Conservation (phyloP, 1,284 basidiomycete genomes). For the Phellinidium pouzarii region DNA sequence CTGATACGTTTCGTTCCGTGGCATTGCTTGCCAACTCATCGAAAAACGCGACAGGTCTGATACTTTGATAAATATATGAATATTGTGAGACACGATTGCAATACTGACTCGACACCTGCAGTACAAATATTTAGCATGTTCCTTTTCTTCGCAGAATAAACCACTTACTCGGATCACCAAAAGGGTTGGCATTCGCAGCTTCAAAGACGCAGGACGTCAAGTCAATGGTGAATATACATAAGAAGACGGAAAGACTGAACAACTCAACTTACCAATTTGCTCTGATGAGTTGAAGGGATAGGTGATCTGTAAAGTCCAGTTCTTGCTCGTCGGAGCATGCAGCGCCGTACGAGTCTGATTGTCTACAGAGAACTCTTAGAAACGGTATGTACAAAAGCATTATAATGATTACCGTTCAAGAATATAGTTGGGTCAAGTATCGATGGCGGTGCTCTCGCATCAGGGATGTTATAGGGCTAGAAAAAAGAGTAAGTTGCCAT, state of each 20-base stretch:
- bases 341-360: conserved; percentile 47
- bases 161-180: conserved; percentile 40
- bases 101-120: conserved; percentile 42
- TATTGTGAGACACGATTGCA: neutral
- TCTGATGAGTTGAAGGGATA: conserved; percentile 45
- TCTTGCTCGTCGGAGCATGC: conserved; percentile 60
- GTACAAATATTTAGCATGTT: neutral
- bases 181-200: conserved; percentile 23
- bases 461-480: conserved; percentile 28
- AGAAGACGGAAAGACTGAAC: conserved; percentile 17
- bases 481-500: neutral
- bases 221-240: conserved; percentile 2
- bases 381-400: neutral
- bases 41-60: conserved; percentile 57
- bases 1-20: conserved; percentile 38
- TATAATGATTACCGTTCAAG: conserved; percentile 46
- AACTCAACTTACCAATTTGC: conserved; percentile 1
- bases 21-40: conserved; percentile 59
- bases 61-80: conserved; percentile 14
- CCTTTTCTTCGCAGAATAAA: neutral
- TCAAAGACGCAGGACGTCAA: conserved; percentile 2
- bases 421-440: conserved; percentile 35
- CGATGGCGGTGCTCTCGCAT: conserved; percentile 31
- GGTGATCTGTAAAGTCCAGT: conserved; percentile 43
- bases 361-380: conserved; percentile 33